Percentiles rank a stretch among this genome's conserved stretches.
Evolutionary conservation across 441 rosid species (phyloP).

Genomic region (Erysimum cheiri): DNA sequence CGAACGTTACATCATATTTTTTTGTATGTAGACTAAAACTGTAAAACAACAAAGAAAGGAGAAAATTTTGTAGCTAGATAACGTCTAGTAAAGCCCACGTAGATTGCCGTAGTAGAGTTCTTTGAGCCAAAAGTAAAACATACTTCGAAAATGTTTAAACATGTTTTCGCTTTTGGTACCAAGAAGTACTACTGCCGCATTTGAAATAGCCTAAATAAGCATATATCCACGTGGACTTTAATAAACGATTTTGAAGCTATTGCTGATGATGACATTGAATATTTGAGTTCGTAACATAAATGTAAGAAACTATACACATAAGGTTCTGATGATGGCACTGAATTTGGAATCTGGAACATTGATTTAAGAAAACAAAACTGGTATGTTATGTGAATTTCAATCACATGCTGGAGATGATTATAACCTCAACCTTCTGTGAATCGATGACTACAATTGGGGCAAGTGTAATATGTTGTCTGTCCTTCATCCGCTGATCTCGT

Average conservation of each 20-base stretch:
- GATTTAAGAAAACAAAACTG: slow-evolving; percentile 6
- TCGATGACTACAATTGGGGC: slow-evolving; percentile 39
- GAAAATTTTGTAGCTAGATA: neutral
- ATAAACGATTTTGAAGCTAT: neutral
- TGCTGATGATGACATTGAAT: neutral
- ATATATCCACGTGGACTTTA: neutral
- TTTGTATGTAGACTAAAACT: neutral
- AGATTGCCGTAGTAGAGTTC: neutral
- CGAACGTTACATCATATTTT: neutral
- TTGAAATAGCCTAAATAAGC: neutral
- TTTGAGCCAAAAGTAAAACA: neutral
- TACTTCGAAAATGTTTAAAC: too few relatives aligned
- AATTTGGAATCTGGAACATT: neutral
- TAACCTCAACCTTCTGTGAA: slow-evolving; percentile 46
- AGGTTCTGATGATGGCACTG: neutral
- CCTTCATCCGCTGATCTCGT: slow-evolving; percentile 46
- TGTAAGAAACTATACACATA: neutral
- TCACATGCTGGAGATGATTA: slow-evolving; percentile 11
- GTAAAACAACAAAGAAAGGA: neutral
- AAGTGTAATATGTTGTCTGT: slow-evolving; percentile 43
- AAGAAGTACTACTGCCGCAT: neutral
- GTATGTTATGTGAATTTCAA: neutral
- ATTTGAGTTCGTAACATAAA: neutral
- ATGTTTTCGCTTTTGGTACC: neutral
- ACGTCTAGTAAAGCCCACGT: neutral